These are phyloP conservation scores for Lecanicillium sp. DNA, from an alignment of 2,329 filamentous ascomycete genomes.

Conservation along the genomic window DNA sequence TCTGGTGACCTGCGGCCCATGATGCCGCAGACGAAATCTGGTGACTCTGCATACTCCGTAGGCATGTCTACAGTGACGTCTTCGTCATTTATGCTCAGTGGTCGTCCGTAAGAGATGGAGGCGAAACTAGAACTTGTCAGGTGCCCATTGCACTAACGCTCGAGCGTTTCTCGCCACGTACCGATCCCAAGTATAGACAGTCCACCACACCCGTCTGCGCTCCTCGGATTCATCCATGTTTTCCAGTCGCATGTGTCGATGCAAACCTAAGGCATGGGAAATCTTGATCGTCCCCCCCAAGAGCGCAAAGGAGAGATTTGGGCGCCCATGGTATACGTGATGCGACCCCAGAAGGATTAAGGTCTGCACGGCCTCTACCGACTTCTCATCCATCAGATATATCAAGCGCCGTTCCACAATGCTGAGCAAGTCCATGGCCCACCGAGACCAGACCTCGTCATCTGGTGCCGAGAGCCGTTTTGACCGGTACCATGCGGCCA, in stretches of 20 bases:
- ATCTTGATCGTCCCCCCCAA: not conserved
- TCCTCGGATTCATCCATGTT: not conserved
- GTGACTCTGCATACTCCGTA: not conserved
- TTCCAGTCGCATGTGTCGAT: not conserved
- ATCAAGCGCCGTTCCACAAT: not conserved
- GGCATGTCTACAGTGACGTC: not conserved
- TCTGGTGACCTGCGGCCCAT: not conserved
- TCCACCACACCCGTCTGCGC: not conserved
- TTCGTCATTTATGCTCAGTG: not conserved
- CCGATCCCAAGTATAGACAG: not conserved
- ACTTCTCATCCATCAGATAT: not conserved
- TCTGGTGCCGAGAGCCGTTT: not conserved
- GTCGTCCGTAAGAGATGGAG: not conserved
- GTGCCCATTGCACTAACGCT: not conserved
- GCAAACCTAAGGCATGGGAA: not conserved
- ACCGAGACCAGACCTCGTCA: not conserved
- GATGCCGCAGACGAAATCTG: not conserved
- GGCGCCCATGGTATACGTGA: not conserved
- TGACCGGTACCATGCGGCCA: not conserved
- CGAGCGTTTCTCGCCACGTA: not conserved
- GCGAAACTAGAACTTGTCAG: not conserved
- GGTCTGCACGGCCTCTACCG: not conserved
- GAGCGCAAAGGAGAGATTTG: not conserved
- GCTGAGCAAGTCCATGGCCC: not conserved
- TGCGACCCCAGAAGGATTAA: not conserved